These are phyloP conservation scores for Rhododendron ferrugineum DNA, from an alignment of 148 eudicot genomes.

Conservation along the genomic window DNA sequence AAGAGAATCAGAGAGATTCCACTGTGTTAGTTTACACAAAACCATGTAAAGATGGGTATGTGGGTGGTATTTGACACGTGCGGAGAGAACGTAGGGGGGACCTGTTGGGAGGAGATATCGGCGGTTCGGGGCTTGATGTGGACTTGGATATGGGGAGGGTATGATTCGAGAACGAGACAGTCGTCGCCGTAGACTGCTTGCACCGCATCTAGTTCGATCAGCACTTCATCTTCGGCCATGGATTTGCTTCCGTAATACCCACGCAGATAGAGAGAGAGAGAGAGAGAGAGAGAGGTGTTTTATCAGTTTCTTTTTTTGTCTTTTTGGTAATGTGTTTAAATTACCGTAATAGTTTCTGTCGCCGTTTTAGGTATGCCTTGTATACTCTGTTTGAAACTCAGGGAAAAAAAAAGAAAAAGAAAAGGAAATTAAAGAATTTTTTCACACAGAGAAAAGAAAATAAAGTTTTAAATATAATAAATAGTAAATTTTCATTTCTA, in stretches of 20 bases:
- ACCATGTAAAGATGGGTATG: background rate
- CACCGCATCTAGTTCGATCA: constrained; percentile 61
- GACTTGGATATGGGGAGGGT: constrained; percentile 67
- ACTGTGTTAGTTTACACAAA: background rate
- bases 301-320: no score
- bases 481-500: no score
- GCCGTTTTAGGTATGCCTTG: no score
- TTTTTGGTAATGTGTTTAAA: no score
- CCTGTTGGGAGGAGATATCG: constrained; percentile 77
- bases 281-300: background rate
- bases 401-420: no score
- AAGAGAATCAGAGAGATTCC: background rate
- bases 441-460: no score
- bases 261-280: background rate
- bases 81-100: constrained; percentile 10
- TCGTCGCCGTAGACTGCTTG: constrained; percentile 85
- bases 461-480: no score
- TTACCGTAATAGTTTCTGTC: no score
- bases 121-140: constrained; percentile 80
- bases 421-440: no score
- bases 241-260: background rate
- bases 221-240: constrained; percentile 61
- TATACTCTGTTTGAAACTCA: no score
- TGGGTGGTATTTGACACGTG: background rate
- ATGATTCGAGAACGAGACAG: constrained; percentile 40